These are phyloP conservation scores for Microdochium paspali DNA, from an alignment of 2,329 filamentous ascomycete genomes.

Conservation along the genomic window DNA sequence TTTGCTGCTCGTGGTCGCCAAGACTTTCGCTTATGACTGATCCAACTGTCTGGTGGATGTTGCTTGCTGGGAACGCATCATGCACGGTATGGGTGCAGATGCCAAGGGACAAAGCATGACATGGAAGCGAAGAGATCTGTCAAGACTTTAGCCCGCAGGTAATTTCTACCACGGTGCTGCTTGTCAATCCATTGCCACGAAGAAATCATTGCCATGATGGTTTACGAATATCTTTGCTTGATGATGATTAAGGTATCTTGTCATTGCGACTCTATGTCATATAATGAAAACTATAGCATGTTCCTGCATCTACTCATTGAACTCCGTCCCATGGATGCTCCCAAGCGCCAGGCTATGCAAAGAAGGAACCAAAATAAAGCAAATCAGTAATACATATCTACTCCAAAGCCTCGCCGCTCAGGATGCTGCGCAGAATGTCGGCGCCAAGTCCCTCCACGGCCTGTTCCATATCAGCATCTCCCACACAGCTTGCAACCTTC, in stretches of 20 bases:
- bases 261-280: no score
- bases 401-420: slow-evolving; percentile 52
- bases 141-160: no score
- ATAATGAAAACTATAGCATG: no score
- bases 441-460: slow-evolving; percentile 55
- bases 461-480: slow-evolving; percentile 67
- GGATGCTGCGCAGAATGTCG: slow-evolving; percentile 52
- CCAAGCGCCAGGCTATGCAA: slow-evolving; percentile 9
- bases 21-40: neutral
- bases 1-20: neutral
- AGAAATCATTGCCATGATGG: neutral
- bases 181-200: no score
- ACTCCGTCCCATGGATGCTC: neutral
- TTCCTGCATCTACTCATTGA: neutral
- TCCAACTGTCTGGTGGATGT: neutral
- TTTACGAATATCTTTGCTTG: neutral
- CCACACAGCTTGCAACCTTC: slow-evolving; percentile 67
- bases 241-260: no score
- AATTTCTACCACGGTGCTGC: no score
- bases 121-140: no score
- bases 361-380: slow-evolving; percentile 1
- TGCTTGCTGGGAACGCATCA: no score
- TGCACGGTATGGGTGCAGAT: no score
- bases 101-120: no score
- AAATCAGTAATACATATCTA: slow-evolving; percentile 15